phyloP scores from a whole-genome alignment of 495 filamentous ascomycete genomes.

The Neurospora sp. region DNA sequence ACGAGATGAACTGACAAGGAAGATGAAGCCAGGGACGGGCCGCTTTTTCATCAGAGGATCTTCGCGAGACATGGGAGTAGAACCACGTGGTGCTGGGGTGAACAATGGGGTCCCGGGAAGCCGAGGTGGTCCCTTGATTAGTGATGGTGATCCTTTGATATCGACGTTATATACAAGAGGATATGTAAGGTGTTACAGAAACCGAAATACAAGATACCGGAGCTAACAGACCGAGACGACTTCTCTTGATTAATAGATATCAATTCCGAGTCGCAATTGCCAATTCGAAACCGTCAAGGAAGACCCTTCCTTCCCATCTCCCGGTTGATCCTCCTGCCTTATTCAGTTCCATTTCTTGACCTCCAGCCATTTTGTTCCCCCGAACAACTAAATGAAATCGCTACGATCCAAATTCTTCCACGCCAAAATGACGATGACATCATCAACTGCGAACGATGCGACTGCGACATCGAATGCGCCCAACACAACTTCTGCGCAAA shows the following conservation, averaged over 20 bases:
- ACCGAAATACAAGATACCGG: neutral
- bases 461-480: neutral
- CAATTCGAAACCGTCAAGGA: neutral
- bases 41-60: neutral
- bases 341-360: too few species aligned
- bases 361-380: neutral
- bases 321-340: neutral
- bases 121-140: neutral
- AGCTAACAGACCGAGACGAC: neutral
- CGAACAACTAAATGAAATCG: neutral
- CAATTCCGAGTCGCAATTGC: neutral
- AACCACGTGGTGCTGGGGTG: neutral
- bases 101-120: neutral
- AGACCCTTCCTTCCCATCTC: neutral
- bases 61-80: neutral
- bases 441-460: neutral
- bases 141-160: neutral
- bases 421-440: neutral
- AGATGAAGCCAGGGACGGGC: neutral
- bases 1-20: neutral
- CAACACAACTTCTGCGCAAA: neutral
- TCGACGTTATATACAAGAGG: neutral
- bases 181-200: neutral
- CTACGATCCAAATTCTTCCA: neutral
- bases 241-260: neutral